Base-by-base conservation (phyloP, 2,329 filamentous ascomycete genomes). In the Fusarium clavum region DNA sequence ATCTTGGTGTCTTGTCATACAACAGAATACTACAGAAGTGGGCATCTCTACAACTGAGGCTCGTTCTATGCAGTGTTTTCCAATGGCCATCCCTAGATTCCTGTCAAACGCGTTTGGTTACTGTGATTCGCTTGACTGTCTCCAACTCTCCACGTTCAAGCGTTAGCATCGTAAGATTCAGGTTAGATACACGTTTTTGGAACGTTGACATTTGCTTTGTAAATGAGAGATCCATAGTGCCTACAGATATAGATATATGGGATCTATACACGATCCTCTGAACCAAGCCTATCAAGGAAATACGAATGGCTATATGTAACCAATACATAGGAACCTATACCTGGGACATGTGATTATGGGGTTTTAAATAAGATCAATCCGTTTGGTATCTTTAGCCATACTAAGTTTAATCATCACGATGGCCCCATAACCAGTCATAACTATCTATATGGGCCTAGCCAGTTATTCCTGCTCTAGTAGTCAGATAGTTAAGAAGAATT, bases 131-230 rank as follows among this genome's bases (percentile, higher is more conserved):
- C 14, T 14, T 32, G 30, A 16, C 4, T 38, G 5, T 38, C 34
- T n/a, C 18, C 1, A 6, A 38, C 1, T 6, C 32, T 13, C 32
- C 3, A 10, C 5, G 16, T 18, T 18, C 16, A 18, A 18, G 32
- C 5, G 9, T 18, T 10, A 18, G 8, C 1, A 18, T 1, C 8
- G 16, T 38, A 18, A 2, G 16, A 1, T 2, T 38, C 9, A 2
- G 18, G 5, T 18, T n/a, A 38, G 5, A n/a, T 38, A 5, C 34
- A n/a, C 34, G 18, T n/a, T 38, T 38, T 4, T 6, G 5, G 18
- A 38, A n/a, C 18, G 18, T 6, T 5, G 9, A 2, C 5, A 16
- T 38, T 38, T 11, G 5, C 9, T 38, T 38, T n/a, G 34, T 11
- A 6, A n/a, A n/a, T n/a, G 34, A 11, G 34, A 6, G 12, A 30